Evolutionary conservation across 148 eudicot genomes (phyloP), one percentile per base, ranked within the genome.

Genomic region (Dianthus caryophyllus): DNA sequence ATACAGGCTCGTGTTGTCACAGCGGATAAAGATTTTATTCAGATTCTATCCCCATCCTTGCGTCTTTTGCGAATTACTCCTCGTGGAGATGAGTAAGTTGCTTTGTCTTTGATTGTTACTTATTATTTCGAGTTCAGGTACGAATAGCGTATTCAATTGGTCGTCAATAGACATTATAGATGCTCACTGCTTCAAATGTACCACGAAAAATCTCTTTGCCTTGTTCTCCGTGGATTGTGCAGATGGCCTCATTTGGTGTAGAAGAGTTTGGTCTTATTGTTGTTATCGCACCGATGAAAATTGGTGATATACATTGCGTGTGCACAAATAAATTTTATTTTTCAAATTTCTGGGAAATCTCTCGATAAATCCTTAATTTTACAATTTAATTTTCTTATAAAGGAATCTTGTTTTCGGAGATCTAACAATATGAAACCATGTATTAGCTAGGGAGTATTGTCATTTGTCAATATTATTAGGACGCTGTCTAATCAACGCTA

Each of bases 11-110:
- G 99, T 63, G 93, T 94, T 71, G 99, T 94, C 79, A 90, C 99
- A 73, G 97, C 99, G 47, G 99, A 94, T 80, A 94, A 90, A 82
- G 99, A 94, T 72, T 94, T 94, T 73, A 90, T 94, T 72, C 99
- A 94, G 85, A 83, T 94, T 75, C 75, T 94, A 64, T 94, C 99
- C 63, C 97, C 99, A 60, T 90, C 97, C 30, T 77, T 94, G 76
- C 97, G 99, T 62, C 96, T 94, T 67, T 69, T 94, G 70, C 84
- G 99, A 78, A 86, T 83, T 65, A 93, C 97, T 68, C 86, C 96
- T 65, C 99, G 96, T 71, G 99, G 99, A 64, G 79, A 82, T 57
- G 90, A 83, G 99, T 90, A 72, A 88, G 92, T 86, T 41, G 25
- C 43, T 20, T 38, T 68, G 29, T 41, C 58, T 57, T 38, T 29